Conservation (phyloP, 306 rosid species). For the Inga oerstediana region DNA sequence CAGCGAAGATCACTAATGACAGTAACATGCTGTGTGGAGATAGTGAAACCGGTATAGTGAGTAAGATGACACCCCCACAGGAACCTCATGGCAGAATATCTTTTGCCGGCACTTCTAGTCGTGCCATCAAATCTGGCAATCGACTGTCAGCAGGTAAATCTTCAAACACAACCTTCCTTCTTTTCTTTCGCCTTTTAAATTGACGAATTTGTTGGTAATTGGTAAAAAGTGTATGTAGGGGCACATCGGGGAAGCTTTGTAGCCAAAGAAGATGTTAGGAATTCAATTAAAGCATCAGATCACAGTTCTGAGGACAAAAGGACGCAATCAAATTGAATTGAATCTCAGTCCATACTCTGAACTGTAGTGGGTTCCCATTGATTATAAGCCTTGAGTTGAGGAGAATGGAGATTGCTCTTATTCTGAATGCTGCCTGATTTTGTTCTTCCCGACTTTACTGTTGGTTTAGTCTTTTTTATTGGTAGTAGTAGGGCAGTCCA, state of each 20-base stretch:
- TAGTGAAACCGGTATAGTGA: slow-evolving; percentile 58
- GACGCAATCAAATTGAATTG: slow-evolving; percentile 50
- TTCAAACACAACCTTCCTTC: slow-evolving; percentile 3
- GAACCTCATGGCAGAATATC: slow-evolving; percentile 64
- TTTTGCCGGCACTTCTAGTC: slow-evolving; percentile 58
- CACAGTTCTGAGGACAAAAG: slow-evolving; percentile 63
- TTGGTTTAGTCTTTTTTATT: not conserved
- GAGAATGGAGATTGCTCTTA: slow-evolving; percentile 27
- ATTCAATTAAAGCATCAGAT: slow-evolving; percentile 58
- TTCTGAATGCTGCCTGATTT: slow-evolving; percentile 32
- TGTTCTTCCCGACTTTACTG: slow-evolving; percentile 21
- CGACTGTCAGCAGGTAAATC: slow-evolving; percentile 57
- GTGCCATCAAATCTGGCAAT: slow-evolving; percentile 50
- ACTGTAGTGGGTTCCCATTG: slow-evolving; percentile 25
- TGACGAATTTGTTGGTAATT: slow-evolving; percentile 24
- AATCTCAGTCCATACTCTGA: slow-evolving; percentile 26
- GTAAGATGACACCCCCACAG: slow-evolving; percentile 43
- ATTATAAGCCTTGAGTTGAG: slow-evolving; percentile 20
- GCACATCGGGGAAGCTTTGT: slow-evolving; percentile 58
- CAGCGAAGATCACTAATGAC: slow-evolving; percentile 52
- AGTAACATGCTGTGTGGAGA: slow-evolving; percentile 61
- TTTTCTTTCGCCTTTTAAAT: not conserved
- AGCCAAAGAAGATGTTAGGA: slow-evolving; percentile 65
- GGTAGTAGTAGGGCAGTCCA: slow-evolving; percentile 19
- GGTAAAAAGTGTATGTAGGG: slow-evolving; percentile 53